A percentile compares a stretch with the other conserved stretches of the same genome.
Evolutionary conservation across 352 stramenopile species (phyloP).

Genomic region (Pythium coloratum): DNA sequence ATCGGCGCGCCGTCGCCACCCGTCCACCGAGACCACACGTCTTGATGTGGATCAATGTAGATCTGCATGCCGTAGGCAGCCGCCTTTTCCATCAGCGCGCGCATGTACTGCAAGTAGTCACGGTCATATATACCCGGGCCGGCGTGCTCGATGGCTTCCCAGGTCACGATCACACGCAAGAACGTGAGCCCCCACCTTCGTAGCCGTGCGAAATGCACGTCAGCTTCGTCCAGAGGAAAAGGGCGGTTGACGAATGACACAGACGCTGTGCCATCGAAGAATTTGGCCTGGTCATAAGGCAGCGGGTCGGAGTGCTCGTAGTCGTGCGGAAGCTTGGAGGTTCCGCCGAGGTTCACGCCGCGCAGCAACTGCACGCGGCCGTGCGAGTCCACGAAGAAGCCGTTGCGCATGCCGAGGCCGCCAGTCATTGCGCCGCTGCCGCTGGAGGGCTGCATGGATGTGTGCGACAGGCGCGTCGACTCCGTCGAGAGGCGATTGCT

Average conservation of each 20-base stretch:
- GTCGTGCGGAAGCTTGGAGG: slow-evolving; percentile 80
- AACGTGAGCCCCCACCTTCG: slow-evolving; percentile 83
- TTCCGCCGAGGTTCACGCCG: slow-evolving; percentile 88
- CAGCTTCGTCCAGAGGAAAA: slow-evolving; percentile 82
- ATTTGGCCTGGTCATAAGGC: slow-evolving; percentile 23
- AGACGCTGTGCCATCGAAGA: slow-evolving; percentile 49
- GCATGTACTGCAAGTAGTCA: slow-evolving; percentile 85
- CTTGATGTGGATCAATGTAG: slow-evolving; percentile 92
- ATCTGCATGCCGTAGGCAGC: slow-evolving; percentile 70
- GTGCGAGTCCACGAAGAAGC: slow-evolving; percentile 83
- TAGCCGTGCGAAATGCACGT: slow-evolving; percentile 77
- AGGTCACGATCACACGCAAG: slow-evolving; percentile 85
- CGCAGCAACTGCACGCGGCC: slow-evolving; percentile 72
- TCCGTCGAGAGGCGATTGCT: slow-evolving; percentile 11
- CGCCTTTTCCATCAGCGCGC: slow-evolving; percentile 56
- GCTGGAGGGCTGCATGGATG: slow-evolving; percentile 5
- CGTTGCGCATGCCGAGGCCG: slow-evolving; percentile 49
- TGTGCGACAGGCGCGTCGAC: slow-evolving; percentile 13
- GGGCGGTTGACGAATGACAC: slow-evolving; percentile 82
- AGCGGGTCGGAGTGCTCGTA: slow-evolving; percentile 54
- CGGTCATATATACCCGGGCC: slow-evolving; percentile 82
- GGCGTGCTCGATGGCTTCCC: slow-evolving; percentile 89
- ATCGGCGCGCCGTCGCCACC: slow-evolving; percentile 87
- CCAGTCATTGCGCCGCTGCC: slow-evolving; percentile 9
- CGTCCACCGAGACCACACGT: slow-evolving; percentile 91